Evolutionary conservation across 2,329 filamentous ascomycete species (phyloP), one percentile per base, ranked within the genome.

Genomic region (Penicillium sp.): DNA sequence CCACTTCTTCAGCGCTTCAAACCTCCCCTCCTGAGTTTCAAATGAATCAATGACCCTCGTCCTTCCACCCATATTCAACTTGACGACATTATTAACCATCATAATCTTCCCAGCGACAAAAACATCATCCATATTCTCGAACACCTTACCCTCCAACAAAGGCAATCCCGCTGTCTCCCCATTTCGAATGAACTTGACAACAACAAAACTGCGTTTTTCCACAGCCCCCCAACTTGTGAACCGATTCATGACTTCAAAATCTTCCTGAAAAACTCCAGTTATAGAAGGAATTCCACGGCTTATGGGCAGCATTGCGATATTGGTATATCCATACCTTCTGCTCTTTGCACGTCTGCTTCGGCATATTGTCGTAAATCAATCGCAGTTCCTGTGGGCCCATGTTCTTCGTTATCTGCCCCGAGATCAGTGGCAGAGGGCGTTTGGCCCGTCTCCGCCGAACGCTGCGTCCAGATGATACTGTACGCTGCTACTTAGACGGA

Each of bases 401-500:
- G 68, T 85, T 83, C 56, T 71, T 65, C 49, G 76, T 72, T 4
- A 77, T 68, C 3, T 70, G 63, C 3, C 73, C 75, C 8, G 76
- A 70, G 4, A 76, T 66, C 2, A 88, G 69, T 0, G 79, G 81
- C 23, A 88, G 72, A 1, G 86, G 85, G n/a, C 71, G 70, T 2
- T 86, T 1, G 83, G 76, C 3, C 84, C 84, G 65, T 87, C 83
- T 10, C 85, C 83, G 35, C 86, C 86, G 64, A 89, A 88, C 3
- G 78, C 82, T 6, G 83, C 82, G 65, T 89, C 86, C 1, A 83
- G 64, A 43, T 79, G 75, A 69, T 81, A 88, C 56, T 77, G 75
- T 2, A 71, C 64, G 19, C 76, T 78, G 4, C 75, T 68, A 29
- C 76, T 70, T 8, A 87, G 71, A 1, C 78, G 79, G 38, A 86